Evolutionary conservation across 805 yeast species (phyloP), one percentile per base, ranked within the genome.

Genomic region (Lipomyces sp.): DNA sequence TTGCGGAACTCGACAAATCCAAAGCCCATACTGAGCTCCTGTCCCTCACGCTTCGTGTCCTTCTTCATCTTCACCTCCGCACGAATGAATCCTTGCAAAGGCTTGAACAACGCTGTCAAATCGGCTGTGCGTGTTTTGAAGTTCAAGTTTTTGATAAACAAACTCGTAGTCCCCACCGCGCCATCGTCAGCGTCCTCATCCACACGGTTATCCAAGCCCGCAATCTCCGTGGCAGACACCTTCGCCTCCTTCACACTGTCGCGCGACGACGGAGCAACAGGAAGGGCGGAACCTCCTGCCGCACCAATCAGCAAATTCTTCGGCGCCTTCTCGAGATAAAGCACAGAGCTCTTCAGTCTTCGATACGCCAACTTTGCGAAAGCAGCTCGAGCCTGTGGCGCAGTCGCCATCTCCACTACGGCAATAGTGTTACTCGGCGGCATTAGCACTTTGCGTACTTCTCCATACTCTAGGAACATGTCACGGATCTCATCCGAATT

Each of bases 381-480:
- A 1, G 98, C 98, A 2, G 86, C 75, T 69, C 97, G 82, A 1
- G 95, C 98, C 39, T 84, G 74, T 13, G 95, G 84, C 2, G 82
- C 70, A 66, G 86, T 91, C 62, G 89, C 75, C 68, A 82, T 90
- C 68, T 91, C 96, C 8, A 93, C 82, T 64, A 93, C 85, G 11
- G 98, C 97, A 61, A 93, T 88, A 0, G 96, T 89, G 8, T 97
- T 98, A 4, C 95, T 85, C 4, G 96, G 96, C 14, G 98, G 98
- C 88, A 93, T 86, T 55, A 93, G 70, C 16, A 89, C 74, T 60
- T 96, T 77, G 57, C 80, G 81, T 24, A 93, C 63, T 57, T 84
- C 84, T 47, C 98, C 98, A 68, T 79, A 81, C 34, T 82, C 83
- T 2, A 83, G 68, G 63, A 93, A 93, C 62, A 91, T 65, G 55